These are phyloP conservation scores for Paracamarosporium sp. DNA, from an alignment of 2,329 filamentous ascomycete genomes.

Conservation along the genomic window DNA sequence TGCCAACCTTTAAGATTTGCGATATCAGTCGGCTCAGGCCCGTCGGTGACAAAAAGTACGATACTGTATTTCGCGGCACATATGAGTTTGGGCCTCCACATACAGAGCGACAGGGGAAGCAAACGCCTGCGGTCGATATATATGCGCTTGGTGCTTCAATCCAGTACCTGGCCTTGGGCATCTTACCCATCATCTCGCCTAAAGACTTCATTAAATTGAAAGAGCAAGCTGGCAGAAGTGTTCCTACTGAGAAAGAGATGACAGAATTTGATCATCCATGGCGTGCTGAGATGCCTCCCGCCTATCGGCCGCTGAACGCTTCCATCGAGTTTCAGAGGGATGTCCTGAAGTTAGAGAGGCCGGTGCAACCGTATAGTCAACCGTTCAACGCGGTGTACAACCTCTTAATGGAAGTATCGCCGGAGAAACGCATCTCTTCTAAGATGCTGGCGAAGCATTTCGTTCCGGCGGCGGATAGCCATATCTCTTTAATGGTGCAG, in stretches of 20 bases:
- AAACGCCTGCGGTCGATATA: constrained; percentile 25
- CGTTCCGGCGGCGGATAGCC: not conserved
- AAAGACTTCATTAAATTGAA: constrained; percentile 13
- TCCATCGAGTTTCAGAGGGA: constrained; percentile 5
- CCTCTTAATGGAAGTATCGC: not conserved
- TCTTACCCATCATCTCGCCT: constrained; percentile 13
- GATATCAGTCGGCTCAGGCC: constrained; percentile 25
- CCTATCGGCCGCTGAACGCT: constrained; percentile 18
- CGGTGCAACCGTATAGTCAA: not conserved
- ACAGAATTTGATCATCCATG: not conserved
- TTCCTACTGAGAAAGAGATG: constrained; percentile 1
- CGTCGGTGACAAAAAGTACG: not conserved
- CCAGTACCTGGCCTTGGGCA: constrained; percentile 23
- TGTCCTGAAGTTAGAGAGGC: not conserved
- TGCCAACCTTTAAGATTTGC: constrained; percentile 33
- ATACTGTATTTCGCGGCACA: constrained; percentile 26
- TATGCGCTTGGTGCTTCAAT: constrained; percentile 31
- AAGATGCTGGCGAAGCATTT: not conserved
- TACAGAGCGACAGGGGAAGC: not conserved
- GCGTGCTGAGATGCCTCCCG: constrained; percentile 3
- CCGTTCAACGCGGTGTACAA: constrained; percentile 6
- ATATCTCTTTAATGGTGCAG: not conserved
- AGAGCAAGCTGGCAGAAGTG: not conserved
- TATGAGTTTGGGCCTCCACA: constrained; percentile 27
- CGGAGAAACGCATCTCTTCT: not conserved